phyloP scores from a whole-genome alignment of 1,284 basidiomycete species.

The Schizopora paradoxa region DNA sequence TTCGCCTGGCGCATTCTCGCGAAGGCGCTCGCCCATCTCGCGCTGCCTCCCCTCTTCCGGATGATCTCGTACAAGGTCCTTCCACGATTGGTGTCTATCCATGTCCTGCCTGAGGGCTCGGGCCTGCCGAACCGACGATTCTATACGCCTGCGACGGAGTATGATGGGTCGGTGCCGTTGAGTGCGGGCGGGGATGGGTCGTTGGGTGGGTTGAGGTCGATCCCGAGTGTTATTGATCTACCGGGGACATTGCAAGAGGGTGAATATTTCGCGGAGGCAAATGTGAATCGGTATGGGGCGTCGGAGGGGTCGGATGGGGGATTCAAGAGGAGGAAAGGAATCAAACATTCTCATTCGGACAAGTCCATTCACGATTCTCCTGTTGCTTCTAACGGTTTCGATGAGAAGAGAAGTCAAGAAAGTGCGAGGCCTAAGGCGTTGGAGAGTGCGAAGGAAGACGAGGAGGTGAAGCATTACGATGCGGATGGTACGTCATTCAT shows the following conservation, averaged over 20 bases:
- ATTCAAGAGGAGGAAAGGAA: neutral
- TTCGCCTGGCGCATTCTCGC: constrained; percentile 83
- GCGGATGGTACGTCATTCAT: constrained; percentile 62
- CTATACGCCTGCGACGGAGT: constrained; percentile 87
- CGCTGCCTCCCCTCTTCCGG: constrained; percentile 81
- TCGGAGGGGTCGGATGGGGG: constrained; percentile 4
- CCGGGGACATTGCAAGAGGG: constrained; percentile 31
- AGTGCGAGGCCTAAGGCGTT: constrained; percentile 8
- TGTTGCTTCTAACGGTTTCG: no score
- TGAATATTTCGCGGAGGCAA: constrained; percentile 30
- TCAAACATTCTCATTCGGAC: no score
- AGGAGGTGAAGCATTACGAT: constrained; percentile 69
- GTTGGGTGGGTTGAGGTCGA: constrained; percentile 58
- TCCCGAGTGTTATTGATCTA: constrained; percentile 85
- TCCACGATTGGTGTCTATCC: constrained; percentile 11
- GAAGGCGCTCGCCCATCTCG: constrained; percentile 66
- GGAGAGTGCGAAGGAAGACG: constrained; percentile 27
- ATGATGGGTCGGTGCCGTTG: constrained; percentile 60
- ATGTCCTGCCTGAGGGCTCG: constrained; percentile 33
- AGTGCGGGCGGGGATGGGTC: no score
- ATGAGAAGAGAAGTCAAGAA: no score
- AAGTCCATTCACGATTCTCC: no score
- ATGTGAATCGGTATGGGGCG: constrained; percentile 4
- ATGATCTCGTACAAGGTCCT: constrained; percentile 45
- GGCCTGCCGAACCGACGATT: constrained; percentile 73